Conservation (phyloP, 2,329 filamentous ascomycete species). For the Diaporthe sp. region DNA sequence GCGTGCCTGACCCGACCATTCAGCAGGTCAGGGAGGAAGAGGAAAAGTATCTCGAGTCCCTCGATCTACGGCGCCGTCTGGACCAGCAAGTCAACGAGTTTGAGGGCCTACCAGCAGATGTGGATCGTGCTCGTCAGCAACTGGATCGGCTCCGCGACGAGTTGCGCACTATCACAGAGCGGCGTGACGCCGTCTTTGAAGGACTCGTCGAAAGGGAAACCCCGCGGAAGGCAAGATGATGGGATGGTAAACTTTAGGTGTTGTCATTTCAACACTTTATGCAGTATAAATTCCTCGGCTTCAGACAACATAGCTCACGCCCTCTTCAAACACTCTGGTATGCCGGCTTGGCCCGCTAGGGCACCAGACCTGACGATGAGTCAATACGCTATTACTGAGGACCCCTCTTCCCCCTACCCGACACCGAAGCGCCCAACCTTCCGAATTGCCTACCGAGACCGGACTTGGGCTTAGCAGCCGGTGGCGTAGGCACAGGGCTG, state of each 20-base stretch:
- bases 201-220: constrained; percentile 74
- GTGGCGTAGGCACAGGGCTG: constrained; percentile 54
- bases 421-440: constrained; percentile 77
- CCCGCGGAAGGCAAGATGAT: constrained; percentile 57
- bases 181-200: constrained; percentile 82
- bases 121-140: constrained; percentile 75
- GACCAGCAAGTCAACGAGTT: constrained; percentile 75
- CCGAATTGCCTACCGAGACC: constrained; percentile 78
- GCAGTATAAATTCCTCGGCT: neutral
- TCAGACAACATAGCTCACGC: neutral
- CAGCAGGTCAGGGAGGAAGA: constrained; percentile 71
- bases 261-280: neutral
- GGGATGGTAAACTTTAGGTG: constrained; percentile 35
- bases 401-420: constrained; percentile 71
- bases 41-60: constrained; percentile 67
- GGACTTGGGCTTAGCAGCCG: constrained; percentile 69
- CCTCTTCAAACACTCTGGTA: neutral
- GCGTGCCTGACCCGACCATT: constrained; percentile 61
- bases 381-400: constrained; percentile 45
- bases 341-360: neutral
- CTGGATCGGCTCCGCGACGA: constrained; percentile 76
- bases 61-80: constrained; percentile 69
- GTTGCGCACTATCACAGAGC: constrained; percentile 70
- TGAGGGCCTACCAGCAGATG: constrained; percentile 78
- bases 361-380: neutral